Conservation (phyloP, 2,329 filamentous ascomycete genomes). For the Paracoccidioides brasiliensis region DNA sequence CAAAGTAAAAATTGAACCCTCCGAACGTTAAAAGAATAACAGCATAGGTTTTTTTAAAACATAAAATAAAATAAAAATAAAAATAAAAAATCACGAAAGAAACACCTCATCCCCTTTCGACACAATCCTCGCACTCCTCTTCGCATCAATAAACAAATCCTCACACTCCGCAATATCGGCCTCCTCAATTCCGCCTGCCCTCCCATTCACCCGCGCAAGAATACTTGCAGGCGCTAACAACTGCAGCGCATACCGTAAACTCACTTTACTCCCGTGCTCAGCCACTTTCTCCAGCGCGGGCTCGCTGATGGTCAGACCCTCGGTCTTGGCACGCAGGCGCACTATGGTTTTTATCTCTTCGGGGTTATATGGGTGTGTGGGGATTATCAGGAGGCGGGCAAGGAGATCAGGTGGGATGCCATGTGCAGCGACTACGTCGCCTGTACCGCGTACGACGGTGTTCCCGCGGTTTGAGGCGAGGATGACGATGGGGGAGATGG, state of each 20-base stretch:
- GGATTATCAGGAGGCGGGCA: constrained; percentile 86
- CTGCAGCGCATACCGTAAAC: constrained; percentile 84
- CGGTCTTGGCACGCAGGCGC: constrained; percentile 66
- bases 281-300: constrained; percentile 77
- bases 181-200: constrained; percentile 57
- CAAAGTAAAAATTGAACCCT: background rate
- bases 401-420: constrained; percentile 91
- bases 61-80: background rate
- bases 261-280: constrained; percentile 76
- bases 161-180: constrained; percentile 70
- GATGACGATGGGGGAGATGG: constrained; percentile 92
- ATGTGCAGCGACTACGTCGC: constrained; percentile 68
- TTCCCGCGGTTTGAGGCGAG: constrained; percentile 93
- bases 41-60: background rate
- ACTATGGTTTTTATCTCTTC: constrained; percentile 91
- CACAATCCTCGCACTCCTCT: constrained; percentile 61
- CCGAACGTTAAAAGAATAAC: background rate
- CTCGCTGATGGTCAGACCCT: constrained; percentile 66
- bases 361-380: constrained; percentile 75
- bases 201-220: constrained; percentile 71
- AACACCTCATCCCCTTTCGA: constrained; percentile 50
- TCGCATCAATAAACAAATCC: constrained; percentile 71
- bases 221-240: constrained; percentile 82
- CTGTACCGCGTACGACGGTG: constrained; percentile 80
- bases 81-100: constrained; percentile 39